phyloP scores from a whole-genome alignment of 2,329 filamentous ascomycete genomes.

The Stagonosporopsis chrysanthemi region DNA sequence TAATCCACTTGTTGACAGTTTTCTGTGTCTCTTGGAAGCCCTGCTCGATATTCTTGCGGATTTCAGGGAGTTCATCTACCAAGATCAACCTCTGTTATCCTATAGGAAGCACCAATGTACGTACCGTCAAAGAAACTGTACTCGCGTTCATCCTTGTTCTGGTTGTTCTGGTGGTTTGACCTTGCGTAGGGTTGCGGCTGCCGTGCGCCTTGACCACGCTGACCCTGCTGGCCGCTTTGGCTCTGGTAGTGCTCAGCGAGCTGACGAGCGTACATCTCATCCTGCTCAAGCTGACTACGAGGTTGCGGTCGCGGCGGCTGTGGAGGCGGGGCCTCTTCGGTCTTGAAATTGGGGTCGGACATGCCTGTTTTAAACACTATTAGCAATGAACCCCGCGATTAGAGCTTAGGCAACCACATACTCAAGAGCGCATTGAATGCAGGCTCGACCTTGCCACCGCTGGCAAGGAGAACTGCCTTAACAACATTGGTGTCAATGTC shows the following conservation, averaged over 20 bases:
- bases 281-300: constrained; percentile 83
- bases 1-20: constrained; percentile 93
- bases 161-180: constrained; percentile 13
- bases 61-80: constrained; percentile 81
- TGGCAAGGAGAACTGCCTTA: constrained; percentile 86
- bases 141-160: constrained; percentile 62
- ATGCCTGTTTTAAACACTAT: constrained; percentile 54
- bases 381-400: constrained; percentile 23
- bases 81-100: constrained; percentile 47
- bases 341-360: constrained; percentile 61
- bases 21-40: constrained; percentile 94
- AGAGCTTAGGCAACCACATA: constrained; percentile 51
- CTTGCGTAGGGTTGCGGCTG: constrained; percentile 55
- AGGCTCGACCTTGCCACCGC: constrained; percentile 85
- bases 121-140: constrained; percentile 83
- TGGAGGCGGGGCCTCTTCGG: constrained; percentile 68
- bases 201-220: constrained; percentile 48
- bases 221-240: constrained; percentile 33
- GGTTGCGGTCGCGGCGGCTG: constrained; percentile 80
- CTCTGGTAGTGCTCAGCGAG: constrained; percentile 86
- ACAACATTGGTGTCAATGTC: constrained; percentile 80
- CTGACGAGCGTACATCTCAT: constrained; percentile 90
- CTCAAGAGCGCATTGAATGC: constrained; percentile 94
- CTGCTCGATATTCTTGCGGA: constrained; percentile 90
- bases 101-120: constrained; percentile 43